Percentiles rank a stretch among this genome's conserved stretches.
These are phyloP conservation scores for Talaromyces sp. DNA, from an alignment of 2,329 filamentous ascomycete genomes.

Conservation along the genomic window DNA sequence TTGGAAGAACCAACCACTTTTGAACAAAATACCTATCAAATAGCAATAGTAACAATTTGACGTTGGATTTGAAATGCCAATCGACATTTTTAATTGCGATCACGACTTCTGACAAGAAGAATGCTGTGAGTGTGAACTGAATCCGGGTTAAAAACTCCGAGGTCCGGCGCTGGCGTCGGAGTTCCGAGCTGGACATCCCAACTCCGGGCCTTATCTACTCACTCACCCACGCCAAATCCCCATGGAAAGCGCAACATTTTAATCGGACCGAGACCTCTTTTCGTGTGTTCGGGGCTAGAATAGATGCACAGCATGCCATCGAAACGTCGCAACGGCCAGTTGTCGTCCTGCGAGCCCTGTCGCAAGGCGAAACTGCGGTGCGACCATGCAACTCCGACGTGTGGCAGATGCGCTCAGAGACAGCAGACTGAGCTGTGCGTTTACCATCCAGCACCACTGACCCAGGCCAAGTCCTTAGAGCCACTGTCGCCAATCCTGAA, in stretches of 20 bases:
- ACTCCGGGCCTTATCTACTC: neutral
- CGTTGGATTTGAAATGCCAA: no score
- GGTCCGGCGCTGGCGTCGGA: neutral
- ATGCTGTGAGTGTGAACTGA: no score
- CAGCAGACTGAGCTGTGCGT: slow-evolving; percentile 11
- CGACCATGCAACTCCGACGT: slow-evolving; percentile 17
- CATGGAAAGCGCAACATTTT: neutral
- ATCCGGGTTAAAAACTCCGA: neutral
- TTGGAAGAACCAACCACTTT: no score
- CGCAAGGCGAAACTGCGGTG: slow-evolving; percentile 21
- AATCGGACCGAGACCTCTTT: neutral
- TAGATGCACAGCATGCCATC: neutral
- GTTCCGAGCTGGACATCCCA: neutral
- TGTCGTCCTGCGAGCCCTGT: slow-evolving; percentile 21
- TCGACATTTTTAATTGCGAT: no score
- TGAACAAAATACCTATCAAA: no score
- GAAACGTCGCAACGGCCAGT: slow-evolving; percentile 12
- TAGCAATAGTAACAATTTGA: no score
- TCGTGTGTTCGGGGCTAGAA: neutral
- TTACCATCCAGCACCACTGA: slow-evolving; percentile 17
- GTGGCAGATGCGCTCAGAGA: slow-evolving; percentile 15
- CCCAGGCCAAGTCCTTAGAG: slow-evolving; percentile 1
- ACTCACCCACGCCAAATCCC: neutral
- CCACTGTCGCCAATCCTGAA: neutral
- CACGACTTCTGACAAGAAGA: no score